Evolutionary conservation across 495 filamentous ascomycete species (phyloP), one percentile per base, ranked within the genome.

Genomic region (Hypoxylon rickii): DNA sequence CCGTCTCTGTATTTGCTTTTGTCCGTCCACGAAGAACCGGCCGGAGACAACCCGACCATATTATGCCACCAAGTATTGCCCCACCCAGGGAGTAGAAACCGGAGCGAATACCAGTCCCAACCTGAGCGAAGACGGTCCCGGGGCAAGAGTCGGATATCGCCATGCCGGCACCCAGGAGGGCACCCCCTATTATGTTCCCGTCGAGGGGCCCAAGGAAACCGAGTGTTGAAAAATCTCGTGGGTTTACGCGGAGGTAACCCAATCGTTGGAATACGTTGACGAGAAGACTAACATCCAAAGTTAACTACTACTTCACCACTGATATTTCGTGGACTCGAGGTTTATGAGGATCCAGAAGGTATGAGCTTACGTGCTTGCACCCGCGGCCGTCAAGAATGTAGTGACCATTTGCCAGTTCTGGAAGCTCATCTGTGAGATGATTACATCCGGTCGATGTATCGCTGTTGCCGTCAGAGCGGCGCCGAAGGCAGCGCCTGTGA

Each of bases 351-450:
- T n/a, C n/a, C n/a, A 24, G 10, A 21, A 16, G 29, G 20, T 10
- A 26, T 43, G 7, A 26, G 72, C 80, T 50, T 78, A 84, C 82
- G 79, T 77, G 69, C 76, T 79, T 43, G 67, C 73, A 11, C 75
- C 80, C 4, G 79, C 73, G 3, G 81, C 83, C 22, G 76, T 69
- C 2, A 84, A 65, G 51, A 86, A 86, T 1, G 76, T 74, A 57
- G 82, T 73, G 21, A 83, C 63, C 83, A 86, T 84, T 48, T 80
- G 77, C 64, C 78, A 83, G 68, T 81, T 76, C 29, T 69, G 55
- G 6, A 84, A 70, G 18, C 63, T 66, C 70, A 86, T 75, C 62
- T 86, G 82, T 0, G 63, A 64, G 41, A 81, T 49, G 55, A 86
- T 83, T 54, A 79, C 70, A 11, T 71, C 57, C 5, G 83, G 81